Evolutionary conservation across 768 basidiomycete genomes (phyloP).

Genomic region (Xanthoconium stramineum): DNA sequence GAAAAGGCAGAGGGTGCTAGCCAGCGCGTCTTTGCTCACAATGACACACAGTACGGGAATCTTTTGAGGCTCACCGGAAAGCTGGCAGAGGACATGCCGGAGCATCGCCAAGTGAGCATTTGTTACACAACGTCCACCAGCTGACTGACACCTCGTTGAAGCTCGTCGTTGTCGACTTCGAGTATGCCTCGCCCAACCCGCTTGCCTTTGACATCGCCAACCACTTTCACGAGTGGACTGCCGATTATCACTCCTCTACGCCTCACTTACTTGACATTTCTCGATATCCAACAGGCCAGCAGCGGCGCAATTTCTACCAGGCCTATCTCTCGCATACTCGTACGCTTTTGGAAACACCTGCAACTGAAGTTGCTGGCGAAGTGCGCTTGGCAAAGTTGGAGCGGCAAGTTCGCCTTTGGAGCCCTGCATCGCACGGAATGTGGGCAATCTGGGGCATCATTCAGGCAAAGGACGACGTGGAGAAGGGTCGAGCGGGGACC

Average conservation of each 20-base stretch:
- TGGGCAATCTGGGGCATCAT: conserved; percentile 97
- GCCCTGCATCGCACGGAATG: conserved; percentile 84
- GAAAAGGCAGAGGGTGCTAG: conserved; percentile 60
- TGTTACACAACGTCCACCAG: neutral
- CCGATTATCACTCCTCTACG: conserved; percentile 72
- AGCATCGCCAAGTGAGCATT: conserved; percentile 69
- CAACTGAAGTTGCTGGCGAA: conserved; percentile 32
- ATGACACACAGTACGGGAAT: conserved; percentile 96
- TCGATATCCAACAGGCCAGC: conserved; percentile 66
- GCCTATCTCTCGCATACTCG: conserved; percentile 69
- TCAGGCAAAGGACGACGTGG: conserved; percentile 76
- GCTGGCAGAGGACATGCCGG: conserved; percentile 52
- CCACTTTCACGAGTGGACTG: conserved; percentile 97
- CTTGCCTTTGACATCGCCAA: conserved; percentile 95
- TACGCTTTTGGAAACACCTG: conserved; percentile 21
- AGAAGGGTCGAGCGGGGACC: conserved; percentile 40
- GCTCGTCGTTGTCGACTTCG: conserved; percentile 97
- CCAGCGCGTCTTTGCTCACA: conserved; percentile 80
- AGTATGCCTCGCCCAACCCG: conserved; percentile 92
- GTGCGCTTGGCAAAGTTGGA: conserved; percentile 61
- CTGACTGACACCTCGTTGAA: conserved; percentile 33
- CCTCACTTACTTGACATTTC: conserved; percentile 64
- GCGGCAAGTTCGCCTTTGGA: conserved; percentile 81
- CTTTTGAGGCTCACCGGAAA: conserved; percentile 63
- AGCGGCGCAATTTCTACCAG: conserved; percentile 81